A percentile compares a stretch with the other conserved stretches of the same genome.
phyloP scores from a whole-genome alignment of 192 early-diverging fungal genomes.

The Backusella mclennaniae region DNA sequence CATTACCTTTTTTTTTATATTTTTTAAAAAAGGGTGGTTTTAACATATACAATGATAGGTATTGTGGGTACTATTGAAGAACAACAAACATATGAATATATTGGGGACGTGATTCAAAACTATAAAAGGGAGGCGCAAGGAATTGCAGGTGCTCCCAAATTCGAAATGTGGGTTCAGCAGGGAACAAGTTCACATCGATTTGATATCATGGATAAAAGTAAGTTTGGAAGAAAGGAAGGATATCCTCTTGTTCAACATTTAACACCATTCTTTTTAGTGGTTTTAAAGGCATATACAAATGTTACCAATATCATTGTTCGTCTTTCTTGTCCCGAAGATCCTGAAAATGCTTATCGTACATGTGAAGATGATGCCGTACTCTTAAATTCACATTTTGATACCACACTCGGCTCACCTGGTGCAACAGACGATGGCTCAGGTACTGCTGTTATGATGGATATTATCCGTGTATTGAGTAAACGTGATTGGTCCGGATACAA shows the following conservation, averaged over 20 bases:
- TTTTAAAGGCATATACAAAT: conserved; percentile 68
- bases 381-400: conserved; percentile 72
- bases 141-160: conserved; percentile 37
- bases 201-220: conserved; percentile 71
- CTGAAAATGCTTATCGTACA: neutral
- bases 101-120: conserved; percentile 31
- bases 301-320: conserved; percentile 72
- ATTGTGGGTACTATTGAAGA: conserved; percentile 47
- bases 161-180: conserved; percentile 61
- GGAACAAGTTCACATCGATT: conserved; percentile 66
- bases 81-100: conserved; percentile 41
- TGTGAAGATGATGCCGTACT: conserved; percentile 67
- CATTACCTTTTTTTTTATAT: neutral
- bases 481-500: conserved; percentile 42
- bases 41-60: conserved; percentile 24
- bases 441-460: conserved; percentile 72
- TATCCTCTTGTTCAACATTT: neutral
- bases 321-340: conserved; percentile 57
- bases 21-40: neutral
- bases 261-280: conserved; percentile 35
- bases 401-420: conserved; percentile 57
- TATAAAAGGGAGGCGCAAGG: conserved; percentile 32
- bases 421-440: conserved; percentile 69
- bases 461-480: conserved; percentile 51
- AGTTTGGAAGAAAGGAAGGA: neutral